These are phyloP conservation scores for Pistacia atlantica DNA, from an alignment of 345 rosid genomes.

Conservation along the genomic window DNA sequence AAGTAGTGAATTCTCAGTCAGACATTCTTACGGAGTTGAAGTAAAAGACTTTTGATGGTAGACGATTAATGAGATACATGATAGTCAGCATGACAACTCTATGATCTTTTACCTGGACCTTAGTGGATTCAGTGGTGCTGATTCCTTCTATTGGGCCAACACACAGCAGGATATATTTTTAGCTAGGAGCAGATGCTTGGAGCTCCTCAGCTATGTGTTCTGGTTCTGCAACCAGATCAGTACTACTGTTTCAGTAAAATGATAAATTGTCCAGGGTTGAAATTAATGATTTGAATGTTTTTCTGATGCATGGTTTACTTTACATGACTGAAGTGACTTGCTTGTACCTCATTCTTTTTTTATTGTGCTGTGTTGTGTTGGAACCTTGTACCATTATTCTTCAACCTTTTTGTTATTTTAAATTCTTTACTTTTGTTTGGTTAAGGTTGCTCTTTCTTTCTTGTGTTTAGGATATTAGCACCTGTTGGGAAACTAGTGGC, in stretches of 20 bases:
- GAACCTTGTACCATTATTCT: conserved; percentile 2
- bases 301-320: background rate
- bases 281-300: background rate
- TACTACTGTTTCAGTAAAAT: background rate
- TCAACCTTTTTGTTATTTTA: background rate
- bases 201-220: background rate
- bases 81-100: too few species aligned
- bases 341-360: background rate
- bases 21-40: too few species aligned
- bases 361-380: background rate
- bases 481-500: background rate
- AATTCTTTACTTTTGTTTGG: background rate
- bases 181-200: background rate
- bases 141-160: background rate
- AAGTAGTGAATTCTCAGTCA: too few species aligned
- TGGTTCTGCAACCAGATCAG: background rate
- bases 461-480: background rate
- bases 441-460: background rate
- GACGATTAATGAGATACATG: too few species aligned
- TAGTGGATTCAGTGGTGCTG: background rate
- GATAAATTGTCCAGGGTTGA: background rate
- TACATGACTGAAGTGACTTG: background rate
- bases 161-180: background rate
- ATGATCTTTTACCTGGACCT: background rate
- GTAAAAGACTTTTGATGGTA: too few species aligned